These are phyloP conservation scores for Cyclocybe aegerita DNA, from an alignment of 768 basidiomycete genomes.

Conservation along the genomic window DNA sequence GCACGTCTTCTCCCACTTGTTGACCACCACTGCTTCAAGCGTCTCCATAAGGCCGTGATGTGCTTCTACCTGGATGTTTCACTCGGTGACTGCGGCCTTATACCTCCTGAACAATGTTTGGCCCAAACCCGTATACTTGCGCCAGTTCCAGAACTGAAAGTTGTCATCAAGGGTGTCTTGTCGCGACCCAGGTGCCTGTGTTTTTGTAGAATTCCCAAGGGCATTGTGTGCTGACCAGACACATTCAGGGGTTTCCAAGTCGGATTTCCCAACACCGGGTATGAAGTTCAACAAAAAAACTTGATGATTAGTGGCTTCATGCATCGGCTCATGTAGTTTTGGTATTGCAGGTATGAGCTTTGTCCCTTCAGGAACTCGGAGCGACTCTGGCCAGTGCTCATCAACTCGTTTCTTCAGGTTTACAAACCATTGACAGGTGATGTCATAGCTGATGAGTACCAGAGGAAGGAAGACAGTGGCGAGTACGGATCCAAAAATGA, in stretches of 20 bases:
- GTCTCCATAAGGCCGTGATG: conserved; percentile 7
- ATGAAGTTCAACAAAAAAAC: conserved; percentile 27
- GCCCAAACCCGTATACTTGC: conserved; percentile 14
- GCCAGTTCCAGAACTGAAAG: conserved; percentile 28
- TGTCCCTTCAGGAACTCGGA: neutral
- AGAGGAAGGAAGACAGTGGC: neutral
- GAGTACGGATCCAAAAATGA: conserved; percentile 3
- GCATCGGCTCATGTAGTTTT: conserved; percentile 31
- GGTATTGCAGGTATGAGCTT: conserved; percentile 21
- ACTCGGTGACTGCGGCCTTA: conserved; percentile 6
- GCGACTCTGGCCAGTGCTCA: conserved; percentile 1
- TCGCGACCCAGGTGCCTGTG: conserved; percentile 29
- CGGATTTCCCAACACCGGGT: conserved; percentile 22
- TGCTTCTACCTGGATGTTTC: conserved; percentile 9
- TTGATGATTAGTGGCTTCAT: conserved; percentile 21
- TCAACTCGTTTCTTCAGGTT: conserved; percentile 19
- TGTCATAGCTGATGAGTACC: conserved; percentile 26
- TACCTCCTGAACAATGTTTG: conserved; percentile 5
- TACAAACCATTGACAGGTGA: conserved; percentile 27
- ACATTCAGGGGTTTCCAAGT: conserved; percentile 32
- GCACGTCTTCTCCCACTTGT: conserved; percentile 11
- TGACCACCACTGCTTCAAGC: neutral
- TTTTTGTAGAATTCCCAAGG: conserved; percentile 25
- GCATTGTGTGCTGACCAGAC: conserved; percentile 30
- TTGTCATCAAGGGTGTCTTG: conserved; percentile 34